A percentile compares a stretch with the other conserved stretches of the same genome.
phyloP scores from a whole-genome alignment of 2,329 filamentous ascomycete genomes.

The Neonectria sp. region DNA sequence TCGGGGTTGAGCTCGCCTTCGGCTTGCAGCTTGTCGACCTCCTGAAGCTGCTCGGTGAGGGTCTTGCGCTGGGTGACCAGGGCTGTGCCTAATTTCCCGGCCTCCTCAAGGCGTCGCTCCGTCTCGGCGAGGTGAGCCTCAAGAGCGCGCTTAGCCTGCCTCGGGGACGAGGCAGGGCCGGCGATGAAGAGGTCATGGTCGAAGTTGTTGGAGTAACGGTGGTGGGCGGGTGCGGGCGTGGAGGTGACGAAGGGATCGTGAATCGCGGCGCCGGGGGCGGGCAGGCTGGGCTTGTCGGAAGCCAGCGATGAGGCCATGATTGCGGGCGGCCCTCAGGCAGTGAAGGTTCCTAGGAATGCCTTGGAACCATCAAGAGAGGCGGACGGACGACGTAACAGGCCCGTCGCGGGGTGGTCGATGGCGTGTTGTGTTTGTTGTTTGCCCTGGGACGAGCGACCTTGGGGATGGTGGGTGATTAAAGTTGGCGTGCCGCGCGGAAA shows the following conservation, averaged over 20 bases:
- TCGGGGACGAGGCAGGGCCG: conserved; percentile 83
- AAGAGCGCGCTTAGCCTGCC: conserved; percentile 89
- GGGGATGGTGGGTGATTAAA: conserved; percentile 42
- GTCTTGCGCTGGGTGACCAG: conserved; percentile 90
- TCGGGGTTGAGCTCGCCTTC: conserved; percentile 87
- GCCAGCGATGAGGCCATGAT: conserved; percentile 62
- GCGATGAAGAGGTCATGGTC: conserved; percentile 85
- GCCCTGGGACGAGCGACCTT: conserved; percentile 26
- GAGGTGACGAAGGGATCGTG: conserved; percentile 73
- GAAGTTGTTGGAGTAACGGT: conserved; percentile 86
- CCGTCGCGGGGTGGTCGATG: conserved; percentile 42
- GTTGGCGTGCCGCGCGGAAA: conserved; percentile 38
- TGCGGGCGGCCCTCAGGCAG: conserved; percentile 44
- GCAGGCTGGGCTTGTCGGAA: conserved; percentile 59
- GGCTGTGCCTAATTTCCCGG: conserved; percentile 88
- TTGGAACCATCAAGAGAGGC: conserved; percentile 49
- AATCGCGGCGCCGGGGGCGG: conserved; percentile 53
- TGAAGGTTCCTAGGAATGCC: conserved; percentile 43
- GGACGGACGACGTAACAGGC: conserved; percentile 44
- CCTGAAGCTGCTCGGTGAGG: conserved; percentile 83
- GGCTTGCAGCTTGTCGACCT: conserved; percentile 84
- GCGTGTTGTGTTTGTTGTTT: conserved; percentile 38
- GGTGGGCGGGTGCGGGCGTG: conserved; percentile 62
- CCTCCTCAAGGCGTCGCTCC: conserved; percentile 90
- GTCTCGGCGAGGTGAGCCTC: conserved; percentile 95